phyloP scores from a whole-genome alignment of 1,284 basidiomycete genomes.

The Boletellus deceptivus region DNA sequence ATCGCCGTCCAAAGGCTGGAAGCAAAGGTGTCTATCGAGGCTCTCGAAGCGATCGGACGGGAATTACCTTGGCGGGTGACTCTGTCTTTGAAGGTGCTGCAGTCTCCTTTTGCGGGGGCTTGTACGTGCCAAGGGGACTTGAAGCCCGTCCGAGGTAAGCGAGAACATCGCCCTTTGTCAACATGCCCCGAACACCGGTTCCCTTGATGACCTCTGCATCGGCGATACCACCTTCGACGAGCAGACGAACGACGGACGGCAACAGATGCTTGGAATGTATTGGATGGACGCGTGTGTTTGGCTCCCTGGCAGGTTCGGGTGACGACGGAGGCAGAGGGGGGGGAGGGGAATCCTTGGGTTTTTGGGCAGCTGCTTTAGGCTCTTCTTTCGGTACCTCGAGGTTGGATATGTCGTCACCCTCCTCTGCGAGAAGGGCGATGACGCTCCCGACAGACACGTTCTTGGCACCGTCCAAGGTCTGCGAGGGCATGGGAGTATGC shows the following conservation, averaged over 20 bases:
- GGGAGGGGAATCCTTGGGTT: conserved; percentile 25
- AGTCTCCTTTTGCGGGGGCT: conserved; percentile 38
- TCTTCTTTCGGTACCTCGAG: conserved; percentile 71
- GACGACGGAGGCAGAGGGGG: conserved; percentile 30
- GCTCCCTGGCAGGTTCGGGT: conserved; percentile 19
- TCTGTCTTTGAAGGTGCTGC: conserved; percentile 37
- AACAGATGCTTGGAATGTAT: conserved; percentile 65
- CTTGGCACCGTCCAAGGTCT: conserved; percentile 83
- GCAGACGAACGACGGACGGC: conserved; percentile 74
- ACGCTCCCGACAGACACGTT: conserved; percentile 84
- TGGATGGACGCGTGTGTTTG: conserved; percentile 31
- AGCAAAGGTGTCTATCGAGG: conserved; percentile 37
- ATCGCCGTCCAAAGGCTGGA: conserved; percentile 63
- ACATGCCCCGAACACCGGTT: conserved; percentile 83
- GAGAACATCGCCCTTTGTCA: conserved; percentile 90
- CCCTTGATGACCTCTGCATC: conserved; percentile 63
- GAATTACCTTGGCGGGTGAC: conserved; percentile 10
- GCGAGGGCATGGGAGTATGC: background rate
- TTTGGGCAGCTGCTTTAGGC: conserved; percentile 23
- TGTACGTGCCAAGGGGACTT: conserved; percentile 73
- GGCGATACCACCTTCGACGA: conserved; percentile 57
- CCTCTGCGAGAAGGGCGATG: conserved; percentile 94
- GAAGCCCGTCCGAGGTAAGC: conserved; percentile 79
- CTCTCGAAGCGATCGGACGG: conserved; percentile 14
- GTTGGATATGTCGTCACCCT: conserved; percentile 92